A percentile compares a stretch with the other conserved stretches of the same genome.
phyloP scores from a whole-genome alignment of 2,329 filamentous ascomycete genomes.

The Penicillium brevicompactum region DNA sequence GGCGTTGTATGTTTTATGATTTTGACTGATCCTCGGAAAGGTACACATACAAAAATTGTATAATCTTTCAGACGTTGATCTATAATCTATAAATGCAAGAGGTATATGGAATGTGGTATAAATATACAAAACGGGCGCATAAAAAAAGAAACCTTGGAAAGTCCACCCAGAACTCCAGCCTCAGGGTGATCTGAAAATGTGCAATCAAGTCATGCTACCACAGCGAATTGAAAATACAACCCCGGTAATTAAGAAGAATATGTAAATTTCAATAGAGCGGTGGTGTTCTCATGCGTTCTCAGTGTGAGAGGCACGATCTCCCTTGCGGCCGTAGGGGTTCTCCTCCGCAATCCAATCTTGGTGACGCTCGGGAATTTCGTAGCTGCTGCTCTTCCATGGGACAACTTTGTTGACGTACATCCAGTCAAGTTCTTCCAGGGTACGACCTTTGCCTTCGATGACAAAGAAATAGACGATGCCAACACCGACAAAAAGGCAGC shows the following conservation, averaged over 20 bases:
- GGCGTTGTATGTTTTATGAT: not conserved
- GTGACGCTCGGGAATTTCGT: conserved; percentile 28
- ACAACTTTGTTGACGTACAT: conserved; percentile 68
- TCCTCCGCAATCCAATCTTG: conserved; percentile 22
- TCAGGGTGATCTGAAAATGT: conserved; percentile 6
- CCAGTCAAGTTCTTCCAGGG: conserved; percentile 73
- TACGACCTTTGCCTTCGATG: conserved; percentile 70
- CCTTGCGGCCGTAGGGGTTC: conserved; percentile 24
- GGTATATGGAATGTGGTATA: not conserved
- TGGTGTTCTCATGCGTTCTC: conserved; percentile 28
- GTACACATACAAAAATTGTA: too few species aligned
- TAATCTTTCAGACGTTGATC: not conserved
- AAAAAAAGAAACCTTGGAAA: not conserved
- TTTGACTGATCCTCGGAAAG: not conserved
- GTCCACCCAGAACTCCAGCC: conserved; percentile 11
- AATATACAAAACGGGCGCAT: conserved; percentile 6
- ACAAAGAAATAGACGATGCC: conserved; percentile 72
- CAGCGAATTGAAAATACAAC: conserved; percentile 4
- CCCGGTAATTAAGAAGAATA: conserved; percentile 30
- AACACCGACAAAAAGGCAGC: conserved; percentile 66
- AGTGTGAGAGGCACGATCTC: conserved; percentile 25
- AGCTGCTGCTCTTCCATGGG: conserved; percentile 61
- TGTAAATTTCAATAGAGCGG: not conserved
- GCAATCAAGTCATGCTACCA: conserved; percentile 9
- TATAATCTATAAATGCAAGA: conserved; percentile 2